Percentiles rank a stretch among this genome's conserved stretches.
phyloP scores from a whole-genome alignment of 2,329 filamentous ascomycete species.

The Lasiodiplodia sp. region DNA sequence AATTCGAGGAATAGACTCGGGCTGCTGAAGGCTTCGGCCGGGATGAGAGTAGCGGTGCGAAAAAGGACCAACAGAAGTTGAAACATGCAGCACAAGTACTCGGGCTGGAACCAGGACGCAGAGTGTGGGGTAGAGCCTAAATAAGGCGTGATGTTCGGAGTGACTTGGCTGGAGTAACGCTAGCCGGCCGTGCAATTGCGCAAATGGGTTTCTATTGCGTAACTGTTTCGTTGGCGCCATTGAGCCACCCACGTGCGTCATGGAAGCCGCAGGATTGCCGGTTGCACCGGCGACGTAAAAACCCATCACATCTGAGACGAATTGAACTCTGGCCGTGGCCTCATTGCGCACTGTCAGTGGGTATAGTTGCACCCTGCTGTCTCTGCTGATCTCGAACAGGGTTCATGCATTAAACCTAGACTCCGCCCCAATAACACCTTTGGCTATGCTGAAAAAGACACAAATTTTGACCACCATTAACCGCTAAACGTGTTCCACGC shows the following conservation, averaged over 20 bases:
- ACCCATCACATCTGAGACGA: not conserved
- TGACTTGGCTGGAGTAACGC: slow-evolving; percentile 21
- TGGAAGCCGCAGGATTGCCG: slow-evolving; percentile 4
- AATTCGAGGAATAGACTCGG: not conserved
- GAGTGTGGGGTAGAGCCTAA: slow-evolving; percentile 17
- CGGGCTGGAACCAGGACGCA: not conserved
- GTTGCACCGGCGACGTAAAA: not conserved
- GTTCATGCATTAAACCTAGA: not conserved
- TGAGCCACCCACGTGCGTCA: slow-evolving; percentile 26
- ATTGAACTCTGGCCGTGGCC: too few species aligned
- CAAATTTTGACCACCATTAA: not conserved
- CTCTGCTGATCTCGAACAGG: not conserved
- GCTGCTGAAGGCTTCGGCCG: not conserved
- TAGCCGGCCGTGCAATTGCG: slow-evolving; percentile 25
- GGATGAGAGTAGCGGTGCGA: not conserved
- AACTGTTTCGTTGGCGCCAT: slow-evolving; percentile 25
- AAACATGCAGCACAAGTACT: not conserved
- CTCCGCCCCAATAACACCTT: not conserved
- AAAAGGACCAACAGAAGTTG: not conserved
- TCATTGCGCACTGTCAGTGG: not conserved
- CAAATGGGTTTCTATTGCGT: slow-evolving; percentile 22
- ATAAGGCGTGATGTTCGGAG: slow-evolving; percentile 22
- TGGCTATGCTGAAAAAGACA: not conserved
- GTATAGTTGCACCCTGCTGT: not conserved
- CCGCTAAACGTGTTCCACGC: slow-evolving; percentile 44